Evolutionary conservation across 495 filamentous ascomycete genomes (phyloP).

Genomic region (Tetracladium setigerum): DNA sequence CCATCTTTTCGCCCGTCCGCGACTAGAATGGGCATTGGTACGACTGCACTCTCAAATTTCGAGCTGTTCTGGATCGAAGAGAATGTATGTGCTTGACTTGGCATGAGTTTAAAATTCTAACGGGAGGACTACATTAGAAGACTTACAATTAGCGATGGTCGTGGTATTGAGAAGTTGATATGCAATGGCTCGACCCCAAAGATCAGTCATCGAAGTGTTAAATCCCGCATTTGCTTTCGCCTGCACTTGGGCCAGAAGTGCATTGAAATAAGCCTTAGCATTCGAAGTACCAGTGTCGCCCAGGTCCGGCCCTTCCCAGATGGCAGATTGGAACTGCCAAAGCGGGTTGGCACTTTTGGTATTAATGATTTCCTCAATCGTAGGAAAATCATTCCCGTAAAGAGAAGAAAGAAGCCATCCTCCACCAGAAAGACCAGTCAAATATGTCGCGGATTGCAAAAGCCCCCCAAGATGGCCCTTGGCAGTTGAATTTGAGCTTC

Average conservation of each 20-base stretch:
- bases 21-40: slow-evolving; percentile 75
- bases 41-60: slow-evolving; percentile 55
- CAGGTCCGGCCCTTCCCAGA: slow-evolving; percentile 58
- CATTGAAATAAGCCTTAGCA: slow-evolving; percentile 53
- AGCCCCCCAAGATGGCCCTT: slow-evolving; percentile 71
- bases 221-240: slow-evolving; percentile 63
- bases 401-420: slow-evolving; percentile 82
- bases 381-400: slow-evolving; percentile 80
- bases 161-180: slow-evolving; percentile 75
- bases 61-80: slow-evolving; percentile 67
- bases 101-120: too few species aligned
- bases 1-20: slow-evolving; percentile 63
- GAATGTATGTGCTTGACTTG: slow-evolving; percentile 72
- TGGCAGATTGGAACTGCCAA: slow-evolving; percentile 72
- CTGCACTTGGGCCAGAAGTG: slow-evolving; percentile 50
- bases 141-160: too few species aligned
- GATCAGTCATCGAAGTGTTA: slow-evolving; percentile 71
- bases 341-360: slow-evolving; percentile 40
- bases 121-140: too few species aligned
- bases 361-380: slow-evolving; percentile 50
- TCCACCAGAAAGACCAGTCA: slow-evolving; percentile 77
- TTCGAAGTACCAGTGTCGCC: slow-evolving; percentile 38
- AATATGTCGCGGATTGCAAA: slow-evolving; percentile 73
- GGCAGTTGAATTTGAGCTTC: slow-evolving; percentile 54
- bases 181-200: slow-evolving; percentile 69